Evolutionary conservation across 2,329 filamentous ascomycete genomes (phyloP).

Genomic region (Metarhizium brunneum): DNA sequence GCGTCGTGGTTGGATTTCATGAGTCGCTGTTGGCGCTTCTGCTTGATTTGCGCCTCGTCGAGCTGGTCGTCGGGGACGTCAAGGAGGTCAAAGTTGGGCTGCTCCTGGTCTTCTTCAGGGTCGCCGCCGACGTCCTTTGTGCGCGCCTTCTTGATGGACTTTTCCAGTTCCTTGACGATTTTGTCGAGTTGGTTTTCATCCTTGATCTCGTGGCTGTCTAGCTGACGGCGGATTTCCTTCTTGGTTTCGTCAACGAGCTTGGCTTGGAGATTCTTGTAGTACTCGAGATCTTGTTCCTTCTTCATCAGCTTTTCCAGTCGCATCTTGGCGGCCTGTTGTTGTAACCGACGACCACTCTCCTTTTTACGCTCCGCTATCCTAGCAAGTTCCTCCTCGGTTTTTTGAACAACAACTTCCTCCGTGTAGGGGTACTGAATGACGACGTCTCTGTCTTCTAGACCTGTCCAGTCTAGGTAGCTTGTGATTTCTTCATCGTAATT

Average conservation of each 20-base stretch:
- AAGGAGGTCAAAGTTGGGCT: conserved; percentile 77
- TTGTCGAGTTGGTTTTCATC: conserved; percentile 82
- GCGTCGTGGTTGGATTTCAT: conserved; percentile 95
- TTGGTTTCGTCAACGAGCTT: conserved; percentile 70
- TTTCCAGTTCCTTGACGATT: conserved; percentile 80
- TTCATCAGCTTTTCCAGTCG: conserved; percentile 87
- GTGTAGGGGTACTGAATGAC: conserved; percentile 91
- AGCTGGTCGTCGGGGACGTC: conserved; percentile 87
- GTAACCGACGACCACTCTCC: conserved; percentile 81
- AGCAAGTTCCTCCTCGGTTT: conserved; percentile 88
- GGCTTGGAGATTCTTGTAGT: conserved; percentile 75
- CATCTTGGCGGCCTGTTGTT: conserved; percentile 97
- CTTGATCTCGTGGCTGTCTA: conserved; percentile 87
- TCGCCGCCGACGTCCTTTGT: conserved; percentile 87
- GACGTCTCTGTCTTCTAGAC: conserved; percentile 78
- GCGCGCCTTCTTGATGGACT: conserved; percentile 77
- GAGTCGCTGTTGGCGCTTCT: conserved; percentile 85
- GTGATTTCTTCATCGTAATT: conserved; percentile 74
- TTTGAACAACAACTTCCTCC: conserved; percentile 82
- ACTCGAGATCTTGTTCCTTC: conserved; percentile 92
- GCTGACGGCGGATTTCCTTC: conserved; percentile 77
- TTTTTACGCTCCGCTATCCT: conserved; percentile 88
- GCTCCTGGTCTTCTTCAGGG: conserved; percentile 71
- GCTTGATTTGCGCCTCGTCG: conserved; percentile 82
- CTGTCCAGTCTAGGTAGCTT: conserved; percentile 79